Evolutionary conservation across 345 rosid genomes (phyloP).

Genomic region (Eutrema yunnanense): DNA sequence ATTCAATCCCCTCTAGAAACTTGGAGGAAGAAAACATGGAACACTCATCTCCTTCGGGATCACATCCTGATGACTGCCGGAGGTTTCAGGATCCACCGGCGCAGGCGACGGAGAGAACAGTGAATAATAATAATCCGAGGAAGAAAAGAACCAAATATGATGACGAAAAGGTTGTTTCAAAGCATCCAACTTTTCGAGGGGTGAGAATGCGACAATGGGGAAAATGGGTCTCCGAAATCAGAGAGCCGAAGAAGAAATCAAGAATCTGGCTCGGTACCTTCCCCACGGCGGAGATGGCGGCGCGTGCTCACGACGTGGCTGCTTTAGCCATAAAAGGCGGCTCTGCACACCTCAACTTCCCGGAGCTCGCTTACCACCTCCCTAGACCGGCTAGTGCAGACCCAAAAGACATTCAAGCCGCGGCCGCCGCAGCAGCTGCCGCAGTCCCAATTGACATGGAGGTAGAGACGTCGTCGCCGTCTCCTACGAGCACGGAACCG

Average conservation of each 20-base stretch:
- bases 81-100: background rate
- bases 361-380: conserved; percentile 58
- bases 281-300: conserved; percentile 90
- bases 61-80: conserved; percentile 5
- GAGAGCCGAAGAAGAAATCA: conserved; percentile 86
- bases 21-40: background rate
- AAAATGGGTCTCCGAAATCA: conserved; percentile 96
- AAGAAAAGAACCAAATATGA: conserved; percentile 21
- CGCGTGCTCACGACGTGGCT: conserved; percentile 98
- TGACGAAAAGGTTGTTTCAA: conserved; percentile 24
- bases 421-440: conserved; percentile 75
- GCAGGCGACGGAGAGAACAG: conserved; percentile 1
- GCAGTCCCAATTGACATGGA: conserved; percentile 5
- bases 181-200: conserved; percentile 69
- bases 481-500: conserved; percentile 10
- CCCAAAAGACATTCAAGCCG: conserved; percentile 89
- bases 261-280: conserved; percentile 98
- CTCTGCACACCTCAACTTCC: conserved; percentile 86
- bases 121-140: background rate
- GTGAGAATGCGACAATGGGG: conserved; percentile 97
- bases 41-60: background rate
- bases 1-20: background rate
- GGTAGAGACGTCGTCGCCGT: conserved; percentile 9
- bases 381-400: conserved; percentile 70
- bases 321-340: conserved; percentile 76